phyloP scores from a whole-genome alignment of 768 basidiomycete genomes.

The Podaxis pistillaris region DNA sequence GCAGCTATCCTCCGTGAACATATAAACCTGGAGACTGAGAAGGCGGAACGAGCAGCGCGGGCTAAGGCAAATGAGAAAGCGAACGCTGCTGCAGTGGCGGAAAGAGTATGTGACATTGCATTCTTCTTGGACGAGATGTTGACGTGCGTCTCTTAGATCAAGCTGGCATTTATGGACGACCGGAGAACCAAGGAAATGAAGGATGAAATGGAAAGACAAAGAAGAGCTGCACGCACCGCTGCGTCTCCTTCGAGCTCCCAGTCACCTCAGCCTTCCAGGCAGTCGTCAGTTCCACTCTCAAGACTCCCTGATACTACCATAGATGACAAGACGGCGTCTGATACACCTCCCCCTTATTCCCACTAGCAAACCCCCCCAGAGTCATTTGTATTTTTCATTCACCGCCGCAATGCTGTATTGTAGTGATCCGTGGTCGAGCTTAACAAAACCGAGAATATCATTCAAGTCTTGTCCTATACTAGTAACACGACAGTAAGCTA shows the following conservation, averaged over 20 bases:
- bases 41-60: slow-evolving; percentile 45
- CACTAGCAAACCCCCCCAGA: background rate
- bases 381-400: background rate
- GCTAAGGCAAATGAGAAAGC: slow-evolving; percentile 60
- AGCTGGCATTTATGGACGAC: slow-evolving; percentile 77
- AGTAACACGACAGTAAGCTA: no score
- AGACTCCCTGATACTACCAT: background rate
- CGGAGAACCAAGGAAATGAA: slow-evolving; percentile 52
- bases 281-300: slow-evolving; percentile 17
- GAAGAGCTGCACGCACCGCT: slow-evolving; percentile 38
- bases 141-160: slow-evolving; percentile 48
- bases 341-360: slow-evolving; percentile 1
- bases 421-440: background rate
- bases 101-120: slow-evolving; percentile 42
- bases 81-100: slow-evolving; percentile 47
- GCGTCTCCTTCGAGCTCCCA: slow-evolving; percentile 13
- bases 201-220: slow-evolving; percentile 60
- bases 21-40: slow-evolving; percentile 49
- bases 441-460: background rate
- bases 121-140: background rate
- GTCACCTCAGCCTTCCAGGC: slow-evolving; percentile 4
- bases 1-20: slow-evolving; percentile 64
- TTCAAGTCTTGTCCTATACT: background rate
- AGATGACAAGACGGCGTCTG: background rate
- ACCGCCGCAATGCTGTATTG: background rate